Evolutionary conservation across 139 green algal species (phyloP).

Genomic region (Yamagishiella unicocca): DNA sequence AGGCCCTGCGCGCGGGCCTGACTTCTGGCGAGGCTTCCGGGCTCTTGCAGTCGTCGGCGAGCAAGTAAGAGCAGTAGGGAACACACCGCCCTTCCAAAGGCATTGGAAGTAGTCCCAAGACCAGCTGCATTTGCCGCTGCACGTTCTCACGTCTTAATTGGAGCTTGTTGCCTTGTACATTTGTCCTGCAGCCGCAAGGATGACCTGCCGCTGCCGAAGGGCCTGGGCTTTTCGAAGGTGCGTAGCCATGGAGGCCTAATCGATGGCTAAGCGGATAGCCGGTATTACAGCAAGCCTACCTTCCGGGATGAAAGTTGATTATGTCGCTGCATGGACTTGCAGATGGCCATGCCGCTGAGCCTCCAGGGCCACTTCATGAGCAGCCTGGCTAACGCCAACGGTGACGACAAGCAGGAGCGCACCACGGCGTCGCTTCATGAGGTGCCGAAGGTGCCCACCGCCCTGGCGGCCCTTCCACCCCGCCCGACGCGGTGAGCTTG

Average conservation of each 20-base stretch:
- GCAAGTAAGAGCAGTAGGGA: background rate
- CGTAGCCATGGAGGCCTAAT: background rate
- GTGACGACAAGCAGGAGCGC: constrained; percentile 55
- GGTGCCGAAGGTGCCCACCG: constrained; percentile 49
- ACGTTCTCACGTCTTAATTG: background rate
- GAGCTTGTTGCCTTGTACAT: background rate
- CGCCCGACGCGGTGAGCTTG: constrained; percentile 20
- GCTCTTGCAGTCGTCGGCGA: constrained; percentile 26
- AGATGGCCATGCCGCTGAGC: constrained; percentile 42
- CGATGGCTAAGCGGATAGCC: no score
- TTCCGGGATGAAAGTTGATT: no score
- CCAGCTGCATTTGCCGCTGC: background rate
- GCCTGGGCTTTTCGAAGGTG: constrained; percentile 35
- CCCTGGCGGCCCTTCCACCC: constrained; percentile 48
- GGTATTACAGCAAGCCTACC: no score
- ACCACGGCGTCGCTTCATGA: background rate
- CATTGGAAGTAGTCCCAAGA: no score
- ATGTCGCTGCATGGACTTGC: background rate
- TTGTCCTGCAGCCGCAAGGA: constrained; percentile 36
- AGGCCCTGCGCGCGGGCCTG: constrained; percentile 20
- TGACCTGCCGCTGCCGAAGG: constrained; percentile 8
- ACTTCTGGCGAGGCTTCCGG: constrained; percentile 32
- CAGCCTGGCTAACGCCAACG: constrained; percentile 43
- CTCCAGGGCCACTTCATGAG: constrained; percentile 57
- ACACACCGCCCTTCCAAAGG: no score